phyloP scores from a whole-genome alignment of 1,284 basidiomycete species.

The Cryptococcus deneoformans region DNA sequence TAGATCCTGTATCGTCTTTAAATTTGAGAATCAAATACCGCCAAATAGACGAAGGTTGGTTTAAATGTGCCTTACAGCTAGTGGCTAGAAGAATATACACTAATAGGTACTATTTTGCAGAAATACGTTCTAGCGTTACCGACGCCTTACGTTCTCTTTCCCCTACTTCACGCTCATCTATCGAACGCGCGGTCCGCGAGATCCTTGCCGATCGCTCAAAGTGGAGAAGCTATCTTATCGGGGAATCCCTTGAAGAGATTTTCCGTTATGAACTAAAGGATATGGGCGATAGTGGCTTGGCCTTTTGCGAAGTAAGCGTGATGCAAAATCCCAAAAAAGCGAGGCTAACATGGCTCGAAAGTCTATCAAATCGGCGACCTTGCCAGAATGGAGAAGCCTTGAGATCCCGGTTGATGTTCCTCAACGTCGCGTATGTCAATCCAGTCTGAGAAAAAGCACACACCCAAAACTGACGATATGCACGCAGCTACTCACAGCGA shows the following conservation, averaged over 20 bases:
- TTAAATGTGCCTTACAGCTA: constrained; percentile 3
- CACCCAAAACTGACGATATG: not conserved
- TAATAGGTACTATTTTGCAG: not conserved
- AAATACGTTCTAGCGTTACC: constrained; percentile 1
- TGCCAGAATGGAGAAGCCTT: constrained; percentile 33
- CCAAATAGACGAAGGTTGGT: constrained; percentile 34
- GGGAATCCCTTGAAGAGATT: not conserved
- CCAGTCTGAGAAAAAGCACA: not conserved
- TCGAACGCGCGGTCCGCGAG: not conserved
- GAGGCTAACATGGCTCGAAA: not conserved
- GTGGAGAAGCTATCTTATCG: constrained; percentile 14
- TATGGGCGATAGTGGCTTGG: too few species aligned
- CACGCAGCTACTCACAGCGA: constrained; percentile 27
- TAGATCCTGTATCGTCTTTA: constrained; percentile 20
- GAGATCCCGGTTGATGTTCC: constrained; percentile 49
- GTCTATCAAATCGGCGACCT: too few species aligned
- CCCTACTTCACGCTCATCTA: not conserved
- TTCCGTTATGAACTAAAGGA: not conserved
- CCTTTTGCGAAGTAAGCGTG: not conserved
- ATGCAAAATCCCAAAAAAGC: not conserved
- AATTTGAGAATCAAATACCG: constrained; percentile 38
- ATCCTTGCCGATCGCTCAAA: constrained; percentile 4
- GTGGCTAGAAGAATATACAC: not conserved
- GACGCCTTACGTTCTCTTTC: constrained; percentile 1
- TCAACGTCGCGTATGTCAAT: constrained; percentile 27